Base-by-base conservation (phyloP, 768 basidiomycete species). In the Tulasnella sp. region DNA sequence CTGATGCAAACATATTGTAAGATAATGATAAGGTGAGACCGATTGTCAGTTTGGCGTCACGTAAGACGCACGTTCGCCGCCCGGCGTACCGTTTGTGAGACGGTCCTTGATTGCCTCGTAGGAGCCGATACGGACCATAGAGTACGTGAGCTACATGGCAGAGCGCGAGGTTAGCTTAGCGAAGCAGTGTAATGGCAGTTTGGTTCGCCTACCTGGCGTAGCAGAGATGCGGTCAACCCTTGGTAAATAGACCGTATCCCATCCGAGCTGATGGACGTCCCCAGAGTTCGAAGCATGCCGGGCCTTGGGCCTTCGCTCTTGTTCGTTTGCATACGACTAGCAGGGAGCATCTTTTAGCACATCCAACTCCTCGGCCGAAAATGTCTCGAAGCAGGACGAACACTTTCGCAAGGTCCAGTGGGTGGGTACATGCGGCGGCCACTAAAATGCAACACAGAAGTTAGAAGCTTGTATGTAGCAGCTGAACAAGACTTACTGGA, bases 301-400 rank as follows among this genome's bases (percentile, higher is more conserved):
- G 41, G 72, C 32, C 22, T 36, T 42, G 41, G 42, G 29, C 63
- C 74, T 17, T 74, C 47, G 14, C 52, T 32, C 36, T 44, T 73
- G 42, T 67, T 74, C 35, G 72, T 74, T 42, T 74, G 74, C 74
- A 74, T 74, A 22, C 74, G 73, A n/a, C 74, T 74, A 37, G 17
- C 40, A 8, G n/a, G 17, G 36, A 9, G 22, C 22, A 39, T 63
- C 26, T 37, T 59, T 59, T 8, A 63, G 36, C n/a, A 35, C 32
- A 37, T 34, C 36, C 16, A 63, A 22, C 11, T 36, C n/a, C 52
- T 29, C 34, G 32, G 52, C 52, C 52, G 52, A 59, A 59, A 59
- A 59, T 59, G 29, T 26, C 9, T 29, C 12, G 39, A 17, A 9
- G 35, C 16, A 7, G 35, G 12, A 72, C 73, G 37, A 37, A 74